Evolutionary conservation across 768 basidiomycete genomes (phyloP), one percentile per base, ranked within the genome.

Genomic region (Calocybe indica): DNA sequence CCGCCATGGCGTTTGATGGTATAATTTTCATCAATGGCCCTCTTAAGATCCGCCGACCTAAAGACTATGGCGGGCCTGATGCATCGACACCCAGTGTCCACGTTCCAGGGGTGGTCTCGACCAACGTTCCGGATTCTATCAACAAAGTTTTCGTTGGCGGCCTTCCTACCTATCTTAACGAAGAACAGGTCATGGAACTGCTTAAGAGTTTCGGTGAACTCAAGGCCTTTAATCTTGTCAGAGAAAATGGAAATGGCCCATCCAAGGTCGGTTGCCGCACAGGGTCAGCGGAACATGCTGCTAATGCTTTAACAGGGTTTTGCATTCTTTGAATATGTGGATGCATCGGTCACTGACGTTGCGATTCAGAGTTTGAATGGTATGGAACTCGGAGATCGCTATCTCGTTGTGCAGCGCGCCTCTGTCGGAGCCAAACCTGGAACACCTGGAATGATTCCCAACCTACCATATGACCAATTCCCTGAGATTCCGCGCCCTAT

Each of bases 121-220:
- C 91, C 46, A 94, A 93, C 57, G 92, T 97, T 15, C 92, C 93
- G 13, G 96, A 99, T 65, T 93, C 93, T 22, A 88, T 89, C 67
- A 94, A 98, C 80, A 98, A 98, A 72, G 77, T 99, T 45, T 99
- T 98, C 59, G 88, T 99, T 51, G 96, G 96, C 37, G 95, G 94
- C 45, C 72, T 99, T 48, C 96, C 96, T 11, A 79, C 88, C 14
- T 97, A 98, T 65, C 80, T 99, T 41, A 94, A 91, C 58, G 96
- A 99, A 66, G 96, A 96, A 61, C 94, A 98, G 68, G 96, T 98
- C 50, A 92, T 95, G 83, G 96, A 99, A 64, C 65, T 99, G 31
- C 75, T 99, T 53, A 97, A 92, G 74, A 92, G 85, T 61, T 99
- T 99, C 60, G 96, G 96, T 49, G 96, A 98, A 52, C 79, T 99